Evolutionary conservation across 1,284 basidiomycete species (phyloP), one percentile per base, ranked within the genome.

Genomic region (Peniophora sp.): DNA sequence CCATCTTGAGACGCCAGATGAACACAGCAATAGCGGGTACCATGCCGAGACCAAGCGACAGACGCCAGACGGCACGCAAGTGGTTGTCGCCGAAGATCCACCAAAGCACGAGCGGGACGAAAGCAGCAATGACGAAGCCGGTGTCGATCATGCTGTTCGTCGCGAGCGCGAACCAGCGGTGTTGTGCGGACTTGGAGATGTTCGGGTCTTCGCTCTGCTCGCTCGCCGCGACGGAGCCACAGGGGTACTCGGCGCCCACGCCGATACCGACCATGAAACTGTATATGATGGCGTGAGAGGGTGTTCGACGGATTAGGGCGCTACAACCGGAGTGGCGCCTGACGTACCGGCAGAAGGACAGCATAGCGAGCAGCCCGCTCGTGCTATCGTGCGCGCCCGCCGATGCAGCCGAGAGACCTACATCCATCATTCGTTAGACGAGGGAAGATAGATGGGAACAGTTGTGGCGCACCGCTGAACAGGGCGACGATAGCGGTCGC

Each of bases 91-190:
- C 88, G 55, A 88, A 93, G 79, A 94, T 94, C 88, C 88, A 92
- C 60, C 82, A 85, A 32, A 91, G 71, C 23, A 95, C 85, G 17
- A 93, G 76, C 10, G 92, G 88, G 2, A 93, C 88, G 54, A 97
- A 92, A 27, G 87, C 74, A 6, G 89, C 73, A 49, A 93, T 64
- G 18, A 93, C 89, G 62, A 94, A 97, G 43, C 91, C 94, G 51
- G 85, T 63, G 63, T 96, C 92, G 59, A 97, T 93, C 90, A 93
- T 93, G 10, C 76, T 71, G 65, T 92, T 92, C 1, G 90, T 92
- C 35, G 90, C 88, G 17, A 95, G 76, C 17, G 88, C 83, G 60
- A 96, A 89, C 78, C 91, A 91, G 49, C 85, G 72, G 64, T 96
- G 88, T 62, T 93, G 93, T 3, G 85, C 78, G 49, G 79, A 81